Evolutionary conservation across 1,139 yeast genomes (phyloP).

Genomic region (Diutina siamensis): DNA sequence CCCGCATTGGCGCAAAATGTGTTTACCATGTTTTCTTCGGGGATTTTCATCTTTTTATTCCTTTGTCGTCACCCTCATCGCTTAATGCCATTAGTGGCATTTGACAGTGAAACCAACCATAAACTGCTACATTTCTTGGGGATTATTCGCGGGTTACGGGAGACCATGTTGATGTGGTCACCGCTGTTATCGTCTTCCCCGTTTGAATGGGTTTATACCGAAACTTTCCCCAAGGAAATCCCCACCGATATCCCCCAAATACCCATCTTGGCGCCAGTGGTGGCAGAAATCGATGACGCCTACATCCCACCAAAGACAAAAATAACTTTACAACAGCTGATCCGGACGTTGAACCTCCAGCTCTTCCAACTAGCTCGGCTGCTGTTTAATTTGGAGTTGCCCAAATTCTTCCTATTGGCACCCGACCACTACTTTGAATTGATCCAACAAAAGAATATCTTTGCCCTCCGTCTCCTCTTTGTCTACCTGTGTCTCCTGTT

Average conservation of each 20-base stretch:
- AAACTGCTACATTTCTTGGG: background rate
- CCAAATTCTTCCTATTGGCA: conserved; percentile 18
- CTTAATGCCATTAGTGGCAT: conserved; percentile 19
- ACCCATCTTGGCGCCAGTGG: conserved; percentile 9
- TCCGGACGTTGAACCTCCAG: conserved; percentile 11
- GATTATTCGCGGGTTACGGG: background rate
- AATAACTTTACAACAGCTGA: conserved; percentile 9
- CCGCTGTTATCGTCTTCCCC: conserved; percentile 14
- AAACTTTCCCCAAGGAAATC: conserved; percentile 10
- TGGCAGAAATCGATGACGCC: conserved; percentile 7
- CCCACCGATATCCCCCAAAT: conserved; percentile 3
- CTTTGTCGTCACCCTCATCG: conserved; percentile 22
- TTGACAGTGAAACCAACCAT: conserved; percentile 13
- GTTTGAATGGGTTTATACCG: conserved; percentile 12
- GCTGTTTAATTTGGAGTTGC: conserved; percentile 20
- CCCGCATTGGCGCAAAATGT: background rate
- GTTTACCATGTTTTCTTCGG: background rate
- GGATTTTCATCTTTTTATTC: conserved; percentile 15
- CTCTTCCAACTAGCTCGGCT: conserved; percentile 11
- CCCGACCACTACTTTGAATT: conserved; percentile 13
- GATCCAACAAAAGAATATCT: conserved; percentile 14
- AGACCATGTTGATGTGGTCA: conserved; percentile 7
- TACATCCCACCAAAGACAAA: conserved; percentile 10
- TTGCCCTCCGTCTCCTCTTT: conserved; percentile 18
- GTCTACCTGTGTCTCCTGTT: conserved; percentile 14